These are phyloP conservation scores for Globisporangium mamillatum DNA, from an alignment of 352 stramenopile species.

Conservation along the genomic window DNA sequence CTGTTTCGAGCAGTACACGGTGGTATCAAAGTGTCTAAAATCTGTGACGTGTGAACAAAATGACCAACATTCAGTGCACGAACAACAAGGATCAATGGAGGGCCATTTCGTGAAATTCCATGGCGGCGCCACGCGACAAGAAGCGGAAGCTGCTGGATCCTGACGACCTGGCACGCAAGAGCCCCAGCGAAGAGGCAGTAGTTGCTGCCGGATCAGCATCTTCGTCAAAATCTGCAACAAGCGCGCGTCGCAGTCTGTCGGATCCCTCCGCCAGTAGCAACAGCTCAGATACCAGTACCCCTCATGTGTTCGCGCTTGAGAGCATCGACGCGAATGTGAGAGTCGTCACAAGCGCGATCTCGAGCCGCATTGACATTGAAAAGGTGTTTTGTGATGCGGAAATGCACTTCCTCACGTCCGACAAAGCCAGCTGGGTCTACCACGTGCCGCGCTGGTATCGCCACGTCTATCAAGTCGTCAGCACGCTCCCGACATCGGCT, in stretches of 20 bases:
- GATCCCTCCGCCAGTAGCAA: not conserved
- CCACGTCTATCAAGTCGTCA: slow-evolving; percentile 14
- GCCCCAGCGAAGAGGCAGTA: not conserved
- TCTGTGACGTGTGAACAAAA: not conserved
- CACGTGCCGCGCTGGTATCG: slow-evolving; percentile 56
- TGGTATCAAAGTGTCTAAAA: not conserved
- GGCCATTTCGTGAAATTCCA: not conserved
- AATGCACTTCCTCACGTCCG: slow-evolving; percentile 23
- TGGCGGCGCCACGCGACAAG: not conserved
- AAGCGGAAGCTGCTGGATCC: not conserved
- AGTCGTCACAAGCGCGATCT: not conserved
- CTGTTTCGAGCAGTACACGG: too few species aligned
- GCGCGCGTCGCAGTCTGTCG: not conserved
- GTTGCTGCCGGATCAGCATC: not conserved
- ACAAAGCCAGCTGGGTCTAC: slow-evolving; percentile 56
- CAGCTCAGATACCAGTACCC: not conserved
- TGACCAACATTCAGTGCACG: not conserved
- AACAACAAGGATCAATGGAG: not conserved
- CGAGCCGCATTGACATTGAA: not conserved
- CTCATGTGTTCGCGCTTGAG: not conserved
- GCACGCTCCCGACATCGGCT: not conserved
- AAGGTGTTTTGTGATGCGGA: not conserved
- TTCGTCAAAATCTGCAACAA: not conserved
- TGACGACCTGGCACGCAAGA: not conserved
- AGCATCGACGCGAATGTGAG: slow-evolving; percentile 28